Base-by-base conservation (phyloP, 1,284 basidiomycete genomes). In the Melampsora larici-populina region DNA sequence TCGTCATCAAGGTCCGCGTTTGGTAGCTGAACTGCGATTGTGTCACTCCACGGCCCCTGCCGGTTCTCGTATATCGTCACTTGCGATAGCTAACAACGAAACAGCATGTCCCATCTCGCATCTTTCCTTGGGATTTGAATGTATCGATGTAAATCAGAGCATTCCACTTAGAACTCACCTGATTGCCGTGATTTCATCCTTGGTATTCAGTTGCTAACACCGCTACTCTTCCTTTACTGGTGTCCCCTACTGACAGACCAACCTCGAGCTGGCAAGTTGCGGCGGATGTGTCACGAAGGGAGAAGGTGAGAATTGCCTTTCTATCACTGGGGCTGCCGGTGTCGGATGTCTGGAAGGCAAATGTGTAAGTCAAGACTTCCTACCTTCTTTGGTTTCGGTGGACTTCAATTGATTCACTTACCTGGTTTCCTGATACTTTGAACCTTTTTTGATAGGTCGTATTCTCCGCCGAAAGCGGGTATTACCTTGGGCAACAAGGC, bases 281-380 rank as follows among this genome's bases (percentile, higher is more conserved):
- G 75, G 75, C 11, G 75, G 75, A 33, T 77, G 75, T 64, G 67
- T 69, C 17, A 70, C 49, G 46, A 33, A 62, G 60, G 49, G 66
- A 33, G 58, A 64, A 48, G 75, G 75, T 1, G 60, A 64, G 46
- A 70, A 77, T 64, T 77, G 75, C 36, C 40, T 70, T 49, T 29
- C 51, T 2, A 77, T 77, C 24, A 15, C 29, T 29, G 75, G 75
- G 8, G 75, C 75, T 21, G 66, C 55, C 33, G 75, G 75, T n/a
- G 75, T 77, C 29, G 75, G 75, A 36, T 77, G 75, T 31, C 40
- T 68, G 21, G 55, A 26, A 43, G 75, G 75, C 15, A 77, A 29
- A 77, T 77, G 75, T 48, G 75, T 77, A 48, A 62, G 75, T 46
- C 21, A 8, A n/a, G 29, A 24, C 55, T 24, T n/a, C 55, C 29